Evolutionary conservation across 768 basidiomycete genomes (phyloP).

Genomic region (Cyclocybe aegerita): DNA sequence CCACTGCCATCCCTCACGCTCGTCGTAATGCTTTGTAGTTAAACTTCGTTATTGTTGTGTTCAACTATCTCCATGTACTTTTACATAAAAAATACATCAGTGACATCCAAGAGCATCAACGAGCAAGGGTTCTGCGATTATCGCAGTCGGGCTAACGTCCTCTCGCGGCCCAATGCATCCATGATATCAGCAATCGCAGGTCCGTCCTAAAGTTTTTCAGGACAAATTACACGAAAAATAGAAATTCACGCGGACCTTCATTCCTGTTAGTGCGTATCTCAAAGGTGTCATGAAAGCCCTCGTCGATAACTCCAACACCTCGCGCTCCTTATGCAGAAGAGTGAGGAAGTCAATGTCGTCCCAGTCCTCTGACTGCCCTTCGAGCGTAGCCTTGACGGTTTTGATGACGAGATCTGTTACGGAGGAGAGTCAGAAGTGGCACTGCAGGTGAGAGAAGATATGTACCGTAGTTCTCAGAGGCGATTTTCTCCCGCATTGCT

Average conservation of each 20-base stretch:
- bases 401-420: constrained; percentile 31
- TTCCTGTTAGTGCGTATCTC: constrained; percentile 77
- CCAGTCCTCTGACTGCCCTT: constrained; percentile 30
- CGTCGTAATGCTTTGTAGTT: too few relatives aligned
- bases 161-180: constrained; percentile 39
- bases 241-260: constrained; percentile 57
- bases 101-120: too few relatives aligned
- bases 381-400: constrained; percentile 28
- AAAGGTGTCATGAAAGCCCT: constrained; percentile 71
- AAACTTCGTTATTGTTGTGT: too few relatives aligned
- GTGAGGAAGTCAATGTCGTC: constrained; percentile 20
- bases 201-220: constrained; percentile 38
- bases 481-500: constrained; percentile 46
- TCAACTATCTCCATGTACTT: too few relatives aligned
- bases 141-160: constrained; percentile 37
- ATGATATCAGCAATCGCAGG: constrained; percentile 47
- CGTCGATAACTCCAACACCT: constrained; percentile 34
- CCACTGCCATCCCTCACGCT: too few relatives aligned
- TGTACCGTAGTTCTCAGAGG: constrained; percentile 45
- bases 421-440: constrained; percentile 5
- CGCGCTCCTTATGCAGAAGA: constrained; percentile 45
- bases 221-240: neutral
- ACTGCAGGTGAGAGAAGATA: constrained; percentile 2
- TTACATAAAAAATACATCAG: too few relatives aligned
- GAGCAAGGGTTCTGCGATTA: neutral